Base-by-base conservation (phyloP, 495 filamentous ascomycete species). In the Penicillium taxi region DNA sequence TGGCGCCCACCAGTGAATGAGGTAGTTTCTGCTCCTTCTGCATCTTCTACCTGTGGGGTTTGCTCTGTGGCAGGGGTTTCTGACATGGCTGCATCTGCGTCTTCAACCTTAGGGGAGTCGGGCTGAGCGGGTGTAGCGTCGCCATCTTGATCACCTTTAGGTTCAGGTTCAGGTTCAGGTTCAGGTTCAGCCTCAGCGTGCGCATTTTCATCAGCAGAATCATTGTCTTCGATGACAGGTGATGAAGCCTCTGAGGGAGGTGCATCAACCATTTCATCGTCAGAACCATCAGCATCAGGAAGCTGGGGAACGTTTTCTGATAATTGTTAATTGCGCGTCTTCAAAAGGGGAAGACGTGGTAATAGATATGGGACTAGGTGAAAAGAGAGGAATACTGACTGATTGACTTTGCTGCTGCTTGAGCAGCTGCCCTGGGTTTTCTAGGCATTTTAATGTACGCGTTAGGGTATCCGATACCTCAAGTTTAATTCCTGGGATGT, bases 211-310 rank as follows among this genome's bases (percentile, higher is more conserved):
- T 55, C 56, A 9, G 50, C 41, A 9, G 61, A 55, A 32, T 56
- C 59, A 4, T 45, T 53, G 4, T 50, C 41, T 21, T 62, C 55
- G 8, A 53, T 48, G 7, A 56, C 52, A 5, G 55, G 45, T 6
- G 61, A 70, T 4, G 60, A 58, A 34, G 54, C 54, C 13, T 56
- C 56, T 13, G 67, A 69, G 9, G 46, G 52, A 13, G 59, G 62
- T 3, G 51, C 59, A 47, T 71, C 68, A 1, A 47, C 27, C 59
- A 71, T 68, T 34, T 73, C 70, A 14, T 71, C 68, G 32, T 75
- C 72, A 6, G 68, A 72, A 19, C 30, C 52, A 27, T 74, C 69
- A 19, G 31, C 52, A 27, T 74, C 69, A 32, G 57, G 55, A 14
- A 64, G 41, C 14, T 56, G 52, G 28, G 70, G 69, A 35, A 61